Percentiles rank a stretch among this genome's conserved stretches.
phyloP scores from a whole-genome alignment of 2,329 filamentous ascomycete genomes.

The Pseudogymnoascus sp. region DNA sequence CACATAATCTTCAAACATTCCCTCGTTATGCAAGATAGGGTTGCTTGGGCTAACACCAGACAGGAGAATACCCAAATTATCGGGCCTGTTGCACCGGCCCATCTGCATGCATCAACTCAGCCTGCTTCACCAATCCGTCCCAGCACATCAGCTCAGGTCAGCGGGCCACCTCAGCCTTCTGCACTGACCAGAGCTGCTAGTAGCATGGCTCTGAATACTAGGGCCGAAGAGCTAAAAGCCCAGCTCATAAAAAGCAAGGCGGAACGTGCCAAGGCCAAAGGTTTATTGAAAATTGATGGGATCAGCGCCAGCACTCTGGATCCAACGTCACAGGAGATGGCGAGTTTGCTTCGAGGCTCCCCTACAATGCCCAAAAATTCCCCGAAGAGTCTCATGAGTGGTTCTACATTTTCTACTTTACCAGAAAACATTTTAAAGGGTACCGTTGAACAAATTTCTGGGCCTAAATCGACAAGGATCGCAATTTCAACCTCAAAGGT shows the following conservation, averaged over 20 bases:
- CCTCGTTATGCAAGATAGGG: not conserved
- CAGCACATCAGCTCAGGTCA: constrained; percentile 9
- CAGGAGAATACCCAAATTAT: constrained; percentile 15
- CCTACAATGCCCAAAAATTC: not conserved
- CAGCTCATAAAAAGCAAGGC: constrained; percentile 23
- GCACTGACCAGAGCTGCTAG: constrained; percentile 14
- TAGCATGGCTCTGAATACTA: constrained; percentile 19
- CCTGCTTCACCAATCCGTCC: constrained; percentile 13
- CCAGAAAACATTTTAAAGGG: not conserved
- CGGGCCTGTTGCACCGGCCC: constrained; percentile 19
- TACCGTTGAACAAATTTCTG: not conserved
- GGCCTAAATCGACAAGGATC: not conserved
- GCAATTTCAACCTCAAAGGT: not conserved
- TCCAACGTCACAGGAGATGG: constrained; percentile 1
- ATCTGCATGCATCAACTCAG: not conserved
- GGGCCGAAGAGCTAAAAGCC: constrained; percentile 28
- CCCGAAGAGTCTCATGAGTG: not conserved
- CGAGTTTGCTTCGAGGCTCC: not conserved
- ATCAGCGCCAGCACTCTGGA: not conserved
- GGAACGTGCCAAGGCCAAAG: constrained; percentile 13
- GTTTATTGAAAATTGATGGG: not conserved
- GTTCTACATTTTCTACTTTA: not conserved
- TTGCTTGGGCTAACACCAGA: not conserved
- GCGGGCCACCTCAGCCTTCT: constrained; percentile 14
- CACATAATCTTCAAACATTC: not conserved